Conservation (phyloP, 2,329 filamentous ascomycete genomes). For the Claviceps africana region DNA sequence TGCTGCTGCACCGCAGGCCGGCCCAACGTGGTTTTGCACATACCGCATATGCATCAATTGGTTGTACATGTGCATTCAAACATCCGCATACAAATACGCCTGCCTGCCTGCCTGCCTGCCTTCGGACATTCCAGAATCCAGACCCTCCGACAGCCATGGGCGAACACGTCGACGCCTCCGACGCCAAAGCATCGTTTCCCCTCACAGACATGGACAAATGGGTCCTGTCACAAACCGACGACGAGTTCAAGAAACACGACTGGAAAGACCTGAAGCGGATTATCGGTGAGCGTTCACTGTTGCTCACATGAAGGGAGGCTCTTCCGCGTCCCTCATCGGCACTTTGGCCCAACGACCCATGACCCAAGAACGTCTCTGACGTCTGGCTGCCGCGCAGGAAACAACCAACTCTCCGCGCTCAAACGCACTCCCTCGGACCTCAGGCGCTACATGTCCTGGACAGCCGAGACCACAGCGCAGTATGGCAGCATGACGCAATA, state of each 20-base stretch:
- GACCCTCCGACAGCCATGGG: constrained; percentile 22
- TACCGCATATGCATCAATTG: background rate
- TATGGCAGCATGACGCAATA: constrained; percentile 74
- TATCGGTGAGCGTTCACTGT: constrained; percentile 36
- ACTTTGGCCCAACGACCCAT: too few relatives aligned
- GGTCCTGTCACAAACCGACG: constrained; percentile 50
- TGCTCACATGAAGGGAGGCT: background rate
- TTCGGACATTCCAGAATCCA: background rate
- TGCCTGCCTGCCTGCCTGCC: too few relatives aligned
- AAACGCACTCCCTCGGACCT: constrained; percentile 72
- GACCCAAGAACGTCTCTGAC: background rate
- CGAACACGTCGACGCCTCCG: constrained; percentile 14
- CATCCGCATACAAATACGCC: background rate
- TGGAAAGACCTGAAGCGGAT: constrained; percentile 63
- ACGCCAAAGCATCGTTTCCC: constrained; percentile 38
- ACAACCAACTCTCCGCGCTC: constrained; percentile 56
- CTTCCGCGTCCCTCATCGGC: background rate
- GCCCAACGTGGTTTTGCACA: background rate
- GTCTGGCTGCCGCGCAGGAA: constrained; percentile 18
- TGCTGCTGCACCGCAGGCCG: background rate
- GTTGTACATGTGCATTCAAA: background rate
- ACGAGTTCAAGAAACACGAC: constrained; percentile 53
- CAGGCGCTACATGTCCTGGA: constrained; percentile 66
- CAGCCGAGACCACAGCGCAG: constrained; percentile 49
- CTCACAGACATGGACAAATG: constrained; percentile 44